Percentiles rank a stretch among this genome's conserved stretches.
These are phyloP conservation scores for Chaetoceros muelleri DNA, from an alignment of 108 stramenopile genomes.

Conservation along the genomic window DNA sequence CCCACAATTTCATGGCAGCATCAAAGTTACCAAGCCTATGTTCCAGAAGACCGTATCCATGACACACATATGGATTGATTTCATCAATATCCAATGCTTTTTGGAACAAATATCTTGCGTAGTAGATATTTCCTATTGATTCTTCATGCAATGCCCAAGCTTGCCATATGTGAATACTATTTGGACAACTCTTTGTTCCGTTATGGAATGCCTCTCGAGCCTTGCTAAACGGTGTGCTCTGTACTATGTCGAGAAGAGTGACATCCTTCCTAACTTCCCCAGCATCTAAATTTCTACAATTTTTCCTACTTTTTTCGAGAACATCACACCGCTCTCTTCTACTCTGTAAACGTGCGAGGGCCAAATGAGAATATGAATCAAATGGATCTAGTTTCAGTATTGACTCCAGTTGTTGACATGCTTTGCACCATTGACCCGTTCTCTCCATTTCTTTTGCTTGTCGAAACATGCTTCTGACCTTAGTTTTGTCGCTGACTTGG, in stretches of 20 bases:
- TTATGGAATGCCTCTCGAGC: constrained; percentile 43
- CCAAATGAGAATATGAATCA: constrained; percentile 66
- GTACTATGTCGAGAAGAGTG: not conserved
- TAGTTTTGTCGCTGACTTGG: too few species aligned
- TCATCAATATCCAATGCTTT: constrained; percentile 49
- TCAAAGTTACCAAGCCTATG: constrained; percentile 5
- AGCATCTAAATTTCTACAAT: not conserved
- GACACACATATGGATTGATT: constrained; percentile 67
- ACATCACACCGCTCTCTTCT: too few species aligned
- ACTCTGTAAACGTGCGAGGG: constrained; percentile 50
- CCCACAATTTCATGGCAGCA: constrained; percentile 39
- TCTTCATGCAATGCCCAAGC: constrained; percentile 74
- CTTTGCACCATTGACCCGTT: constrained; percentile 37
- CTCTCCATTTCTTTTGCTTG: constrained; percentile 36
- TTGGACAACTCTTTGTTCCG: constrained; percentile 49
- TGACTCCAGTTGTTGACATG: constrained; percentile 21
- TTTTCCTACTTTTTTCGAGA: not conserved
- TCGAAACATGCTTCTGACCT: constrained; percentile 27
- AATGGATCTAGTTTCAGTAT: constrained; percentile 42
- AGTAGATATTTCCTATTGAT: constrained; percentile 24
- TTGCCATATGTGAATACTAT: constrained; percentile 60
- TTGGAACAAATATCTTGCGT: constrained; percentile 47
- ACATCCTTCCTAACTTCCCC: not conserved
- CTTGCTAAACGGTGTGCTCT: constrained; percentile 5
- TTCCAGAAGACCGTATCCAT: constrained; percentile 61